Base-by-base conservation (phyloP, 2,329 filamentous ascomycete genomes). In the Xylaria sp. region DNA sequence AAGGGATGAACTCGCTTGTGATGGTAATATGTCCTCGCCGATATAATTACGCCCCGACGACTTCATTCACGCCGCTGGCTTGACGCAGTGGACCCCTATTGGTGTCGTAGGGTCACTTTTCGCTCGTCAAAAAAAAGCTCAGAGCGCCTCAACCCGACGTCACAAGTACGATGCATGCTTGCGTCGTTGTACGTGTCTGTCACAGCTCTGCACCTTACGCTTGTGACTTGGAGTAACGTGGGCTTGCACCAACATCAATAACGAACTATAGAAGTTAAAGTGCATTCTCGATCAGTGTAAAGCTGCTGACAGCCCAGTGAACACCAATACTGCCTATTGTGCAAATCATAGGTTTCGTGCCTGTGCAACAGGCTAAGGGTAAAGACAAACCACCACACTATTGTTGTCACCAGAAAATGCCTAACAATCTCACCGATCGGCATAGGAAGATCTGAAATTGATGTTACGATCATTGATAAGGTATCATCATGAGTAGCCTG, bases 1-100 rank as follows among this genome's bases (percentile, higher is more conserved):
- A 78, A 78, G 60, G 69, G 70, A 60, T 75, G 73, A 55, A 13
- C 8, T 61, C 5, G 39, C 25, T n/a, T 60, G 25, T 34, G 34
- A 55, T 23, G 56, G 41, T 41, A 58, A 48, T 36, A 32, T 34
- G 25, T 56, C 34, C 39, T 46, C 53, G 6, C 41, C 30, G 48
- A 58, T 64, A 45, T 15, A 12, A 25, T 30, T 25, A 30, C 39
- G 10, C 46, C 55, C 41, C 10, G n/a, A 60, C 55, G 13, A 46
- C 32, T 36, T 25, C 18, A 34, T 28, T 46, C 15, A 20, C 30
- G n/a, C 53, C 30, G 50, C 13, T 18, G 28, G 25, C 34, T 58
- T 15, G 28, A 34, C 34, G 23, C 8, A 23, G 28, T 10, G 32
- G 25, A 41, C 5, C 57, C 48, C 9, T 25, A 13, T 1, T 30